Conservation (phyloP, 2,329 filamentous ascomycete species). For the Colletotrichum magnum region DNA sequence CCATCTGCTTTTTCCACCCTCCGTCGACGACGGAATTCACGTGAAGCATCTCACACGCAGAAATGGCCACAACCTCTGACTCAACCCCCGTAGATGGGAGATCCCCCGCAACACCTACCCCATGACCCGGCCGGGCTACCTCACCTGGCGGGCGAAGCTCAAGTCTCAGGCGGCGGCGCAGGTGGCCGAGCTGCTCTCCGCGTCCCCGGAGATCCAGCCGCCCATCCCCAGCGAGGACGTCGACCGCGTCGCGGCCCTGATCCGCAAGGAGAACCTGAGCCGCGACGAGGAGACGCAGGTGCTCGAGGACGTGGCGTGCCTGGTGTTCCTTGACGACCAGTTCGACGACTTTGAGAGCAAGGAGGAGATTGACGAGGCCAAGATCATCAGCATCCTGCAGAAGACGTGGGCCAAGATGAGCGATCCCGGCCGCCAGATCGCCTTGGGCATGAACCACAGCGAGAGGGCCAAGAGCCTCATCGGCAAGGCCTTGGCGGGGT, state of each 20-base stretch:
- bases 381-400: slow-evolving; percentile 78
- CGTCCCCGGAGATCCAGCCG: slow-evolving; percentile 53
- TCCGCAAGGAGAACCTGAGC: slow-evolving; percentile 83
- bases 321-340: slow-evolving; percentile 90
- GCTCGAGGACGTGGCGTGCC: slow-evolving; percentile 87
- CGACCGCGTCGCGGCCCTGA: slow-evolving; percentile 76
- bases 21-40: neutral
- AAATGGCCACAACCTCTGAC: slow-evolving; percentile 10
- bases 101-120: slow-evolving; percentile 81
- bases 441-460: slow-evolving; percentile 75
- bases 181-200: slow-evolving; percentile 68
- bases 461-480: slow-evolving; percentile 74
- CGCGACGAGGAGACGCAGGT: slow-evolving; percentile 75
- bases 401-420: slow-evolving; percentile 87
- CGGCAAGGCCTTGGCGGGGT: slow-evolving; percentile 67
- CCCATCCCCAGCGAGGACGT: slow-evolving; percentile 64
- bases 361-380: slow-evolving; percentile 79
- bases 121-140: slow-evolving; percentile 81
- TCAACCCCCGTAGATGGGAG: slow-evolving; percentile 73
- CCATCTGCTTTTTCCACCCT: slow-evolving; percentile 1
- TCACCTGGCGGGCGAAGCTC: slow-evolving; percentile 82
- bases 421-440: slow-evolving; percentile 71
- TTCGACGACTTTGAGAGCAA: slow-evolving; percentile 83
- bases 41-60: slow-evolving; percentile 2
- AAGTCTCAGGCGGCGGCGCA: slow-evolving; percentile 74